Percentiles rank a stretch among this genome's conserved stretches.
Conservation (phyloP, 1,284 basidiomycete species). For the Microbotryum intermedium region DNA sequence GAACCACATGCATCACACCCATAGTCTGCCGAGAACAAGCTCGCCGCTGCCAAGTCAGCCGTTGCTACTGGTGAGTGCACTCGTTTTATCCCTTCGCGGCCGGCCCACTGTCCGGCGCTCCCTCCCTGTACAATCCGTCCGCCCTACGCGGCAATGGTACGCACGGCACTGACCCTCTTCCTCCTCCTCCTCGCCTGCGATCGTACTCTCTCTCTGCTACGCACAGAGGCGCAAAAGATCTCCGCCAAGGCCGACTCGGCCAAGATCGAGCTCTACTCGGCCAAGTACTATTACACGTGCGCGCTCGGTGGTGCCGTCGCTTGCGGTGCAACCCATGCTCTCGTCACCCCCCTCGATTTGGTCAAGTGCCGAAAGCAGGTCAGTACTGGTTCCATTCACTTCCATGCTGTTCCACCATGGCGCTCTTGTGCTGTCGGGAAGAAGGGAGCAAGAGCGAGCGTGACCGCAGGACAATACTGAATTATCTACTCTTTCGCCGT, state of each 20-base stretch:
- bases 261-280: slow-evolving; percentile 36
- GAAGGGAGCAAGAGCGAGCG: not conserved
- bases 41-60: slow-evolving; percentile 31
- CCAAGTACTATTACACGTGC: slow-evolving; percentile 36
- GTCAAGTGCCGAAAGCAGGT: slow-evolving; percentile 39
- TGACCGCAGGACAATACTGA: no score
- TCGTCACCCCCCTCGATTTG: slow-evolving; percentile 38
- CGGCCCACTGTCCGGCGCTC: no score
- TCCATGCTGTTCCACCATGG: not conserved
- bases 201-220: no score
- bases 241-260: slow-evolving; percentile 25
- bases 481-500: no score
- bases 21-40: slow-evolving; percentile 27
- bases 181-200: not conserved
- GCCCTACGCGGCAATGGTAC: not conserved
- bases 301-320: slow-evolving; percentile 36
- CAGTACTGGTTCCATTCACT: not conserved
- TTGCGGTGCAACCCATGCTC: slow-evolving; percentile 37
- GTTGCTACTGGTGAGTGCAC: slow-evolving; percentile 21
- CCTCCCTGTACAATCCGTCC: not conserved
- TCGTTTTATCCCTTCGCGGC: no score
- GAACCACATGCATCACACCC: not conserved
- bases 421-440: not conserved
- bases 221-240: slow-evolving; percentile 17
- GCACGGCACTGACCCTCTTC: not conserved